A percentile compares a stretch with the other conserved stretches of the same genome.
phyloP scores from a whole-genome alignment of 176 grass and related monocot genomes.

The Aegilops longissima region DNA sequence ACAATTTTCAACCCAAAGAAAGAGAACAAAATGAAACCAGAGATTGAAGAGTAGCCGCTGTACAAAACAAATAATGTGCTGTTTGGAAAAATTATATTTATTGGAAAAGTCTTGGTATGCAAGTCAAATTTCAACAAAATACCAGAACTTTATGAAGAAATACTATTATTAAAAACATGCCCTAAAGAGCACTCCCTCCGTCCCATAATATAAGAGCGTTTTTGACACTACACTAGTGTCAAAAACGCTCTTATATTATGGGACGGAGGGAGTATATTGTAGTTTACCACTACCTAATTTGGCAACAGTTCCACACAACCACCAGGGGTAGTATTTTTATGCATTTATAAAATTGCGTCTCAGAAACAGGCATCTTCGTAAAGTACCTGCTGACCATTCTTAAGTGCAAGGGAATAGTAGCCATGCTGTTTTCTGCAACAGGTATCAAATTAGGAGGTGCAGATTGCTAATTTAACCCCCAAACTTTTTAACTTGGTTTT shows the following conservation, averaged over 20 bases:
- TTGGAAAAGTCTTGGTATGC: not conserved
- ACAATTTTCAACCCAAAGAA: conserved; percentile 8
- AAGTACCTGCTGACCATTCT: not conserved
- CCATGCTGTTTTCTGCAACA: not conserved
- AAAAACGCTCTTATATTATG: too few relatives aligned
- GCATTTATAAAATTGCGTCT: not conserved
- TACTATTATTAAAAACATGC: not conserved
- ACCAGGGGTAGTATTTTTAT: not conserved
- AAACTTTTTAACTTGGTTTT: not conserved
- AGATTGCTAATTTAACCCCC: not conserved
- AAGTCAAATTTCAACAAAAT: not conserved
- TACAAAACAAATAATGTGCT: not conserved
- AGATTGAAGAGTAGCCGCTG: not conserved
- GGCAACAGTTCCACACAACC: not conserved
- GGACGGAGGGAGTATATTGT: too few relatives aligned
- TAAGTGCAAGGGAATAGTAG: not conserved
- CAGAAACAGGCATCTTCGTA: not conserved
- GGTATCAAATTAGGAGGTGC: not conserved
- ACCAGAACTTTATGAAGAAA: not conserved
- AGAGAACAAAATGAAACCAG: not conserved
- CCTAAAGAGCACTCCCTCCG: not conserved
- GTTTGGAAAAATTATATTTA: not conserved
- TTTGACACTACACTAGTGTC: too few relatives aligned
- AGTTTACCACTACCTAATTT: not conserved
- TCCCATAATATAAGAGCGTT: too few relatives aligned